Base-by-base conservation (phyloP, 1,284 basidiomycete species). In the Ceratobasidium sp. region DNA sequence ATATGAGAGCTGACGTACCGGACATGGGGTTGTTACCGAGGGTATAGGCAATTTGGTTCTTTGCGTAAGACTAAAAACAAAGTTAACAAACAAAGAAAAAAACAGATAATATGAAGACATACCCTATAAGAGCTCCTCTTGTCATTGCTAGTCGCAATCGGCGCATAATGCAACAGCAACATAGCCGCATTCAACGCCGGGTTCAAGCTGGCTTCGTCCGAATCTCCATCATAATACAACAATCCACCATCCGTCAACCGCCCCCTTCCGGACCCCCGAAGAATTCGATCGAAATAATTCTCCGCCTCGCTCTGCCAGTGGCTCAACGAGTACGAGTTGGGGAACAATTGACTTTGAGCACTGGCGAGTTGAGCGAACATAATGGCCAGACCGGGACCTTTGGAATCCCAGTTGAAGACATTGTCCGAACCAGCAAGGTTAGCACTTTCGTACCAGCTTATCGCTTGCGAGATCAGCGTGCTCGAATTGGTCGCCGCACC, bases 351-450 rank as follows among this genome's bases (percentile, higher is more conserved):
- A 0, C 82, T 81, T 61, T 82, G 78, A 18, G 81, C 79, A 28
- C 79, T 74, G 0, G 83, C 79, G 8, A 82, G 74, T 76, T 86
- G 83, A 0, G 81, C 79, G 66, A 92, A 92, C 13, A 97, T 82
- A 21, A 97, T 86, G 50, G 89, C 87, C 0, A 93, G 79, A 0
- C 90, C 93, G 2, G 94, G 91, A 0, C 87, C 86, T 80, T 93
- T 93, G 1, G 88, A 88, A 79, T 96, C 95, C 95, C 96, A 98
- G 79, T 96, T 96, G 83, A 96, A 93, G 6, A 91, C 89, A 32
- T 62, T 75, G 61, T 75, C 73, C 35, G 55, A 38, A 7, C 67
- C 67, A 18, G 67, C 21, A n/a, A 70, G 67, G 30, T 44, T 30
- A n/a, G 72, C 41, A 44, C 57, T 28, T 44, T 59, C 18, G 49